Evolutionary conservation across 108 stramenopile genomes (phyloP).

Genomic region (Skeletonema marinoi): DNA sequence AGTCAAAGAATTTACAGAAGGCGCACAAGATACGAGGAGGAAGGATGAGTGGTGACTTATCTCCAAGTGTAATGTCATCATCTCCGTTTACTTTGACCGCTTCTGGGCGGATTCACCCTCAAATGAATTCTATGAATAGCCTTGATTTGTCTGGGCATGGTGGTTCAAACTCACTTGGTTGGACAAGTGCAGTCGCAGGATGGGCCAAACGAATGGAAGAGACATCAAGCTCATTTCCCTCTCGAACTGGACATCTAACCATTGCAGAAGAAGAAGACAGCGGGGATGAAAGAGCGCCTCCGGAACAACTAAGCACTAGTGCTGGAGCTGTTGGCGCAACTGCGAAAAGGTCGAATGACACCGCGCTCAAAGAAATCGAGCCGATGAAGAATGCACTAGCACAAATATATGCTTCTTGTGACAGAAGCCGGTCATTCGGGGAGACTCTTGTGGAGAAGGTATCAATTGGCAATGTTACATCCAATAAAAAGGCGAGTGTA

Average conservation of each 20-base stretch:
- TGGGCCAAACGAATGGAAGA: not conserved
- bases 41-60: not conserved
- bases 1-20: conserved; percentile 10
- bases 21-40: conserved; percentile 1
- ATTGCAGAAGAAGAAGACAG: conserved; percentile 22
- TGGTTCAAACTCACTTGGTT: not conserved
- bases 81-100: not conserved
- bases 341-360: not conserved
- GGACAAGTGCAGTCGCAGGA: not conserved
- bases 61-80: not conserved
- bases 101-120: conserved; percentile 4
- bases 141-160: conserved; percentile 6
- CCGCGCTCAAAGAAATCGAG: conserved; percentile 27
- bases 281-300: conserved; percentile 10
- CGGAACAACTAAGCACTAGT: not conserved
- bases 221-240: conserved; percentile 27
- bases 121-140: conserved; percentile 16
- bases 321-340: not conserved
- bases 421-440: conserved; percentile 63
- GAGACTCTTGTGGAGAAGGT: conserved; percentile 59
- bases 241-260: not conserved
- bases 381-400: conserved; percentile 62
- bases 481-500: not conserved
- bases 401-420: conserved; percentile 70
- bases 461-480: not conserved